Conservation (phyloP, 2,329 filamentous ascomycete genomes). For the Trichoderma simmonsii region DNA sequence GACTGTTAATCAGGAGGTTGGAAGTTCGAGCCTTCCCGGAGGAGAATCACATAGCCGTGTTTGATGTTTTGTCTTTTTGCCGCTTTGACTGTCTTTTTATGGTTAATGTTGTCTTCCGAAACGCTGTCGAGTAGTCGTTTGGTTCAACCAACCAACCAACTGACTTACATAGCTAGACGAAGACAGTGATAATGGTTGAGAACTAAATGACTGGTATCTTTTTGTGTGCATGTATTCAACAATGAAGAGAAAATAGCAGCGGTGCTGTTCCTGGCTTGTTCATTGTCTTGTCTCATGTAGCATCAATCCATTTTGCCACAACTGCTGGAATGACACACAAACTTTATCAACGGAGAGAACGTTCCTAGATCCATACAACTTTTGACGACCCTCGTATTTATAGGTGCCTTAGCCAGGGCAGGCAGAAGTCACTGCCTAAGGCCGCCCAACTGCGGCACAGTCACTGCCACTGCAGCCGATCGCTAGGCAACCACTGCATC, state of each 20-base stretch:
- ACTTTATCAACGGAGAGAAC: background rate
- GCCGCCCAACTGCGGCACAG: background rate
- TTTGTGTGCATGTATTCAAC: background rate
- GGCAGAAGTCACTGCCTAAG: background rate
- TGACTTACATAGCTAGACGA: background rate
- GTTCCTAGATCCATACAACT: background rate
- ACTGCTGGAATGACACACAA: background rate
- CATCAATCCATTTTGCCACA: background rate
- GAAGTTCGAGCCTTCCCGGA: constrained; percentile 22
- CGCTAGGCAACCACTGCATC: constrained; percentile 6
- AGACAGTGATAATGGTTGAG: background rate
- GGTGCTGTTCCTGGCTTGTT: background rate
- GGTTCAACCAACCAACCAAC: background rate
- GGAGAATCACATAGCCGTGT: background rate
- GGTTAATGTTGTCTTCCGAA: background rate
- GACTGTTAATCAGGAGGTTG: constrained; percentile 47
- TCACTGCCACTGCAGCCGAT: background rate
- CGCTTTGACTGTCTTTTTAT: background rate
- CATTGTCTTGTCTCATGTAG: background rate
- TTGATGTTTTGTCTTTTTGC: background rate
- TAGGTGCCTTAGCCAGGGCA: background rate
- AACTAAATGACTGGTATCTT: background rate
- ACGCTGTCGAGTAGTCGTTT: background rate
- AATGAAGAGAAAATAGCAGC: background rate
- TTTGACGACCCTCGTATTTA: background rate